Percentiles rank a stretch among this genome's conserved stretches.
Evolutionary conservation across 495 filamentous ascomycete genomes (phyloP).

Genomic region (Echria macrotheca): DNA sequence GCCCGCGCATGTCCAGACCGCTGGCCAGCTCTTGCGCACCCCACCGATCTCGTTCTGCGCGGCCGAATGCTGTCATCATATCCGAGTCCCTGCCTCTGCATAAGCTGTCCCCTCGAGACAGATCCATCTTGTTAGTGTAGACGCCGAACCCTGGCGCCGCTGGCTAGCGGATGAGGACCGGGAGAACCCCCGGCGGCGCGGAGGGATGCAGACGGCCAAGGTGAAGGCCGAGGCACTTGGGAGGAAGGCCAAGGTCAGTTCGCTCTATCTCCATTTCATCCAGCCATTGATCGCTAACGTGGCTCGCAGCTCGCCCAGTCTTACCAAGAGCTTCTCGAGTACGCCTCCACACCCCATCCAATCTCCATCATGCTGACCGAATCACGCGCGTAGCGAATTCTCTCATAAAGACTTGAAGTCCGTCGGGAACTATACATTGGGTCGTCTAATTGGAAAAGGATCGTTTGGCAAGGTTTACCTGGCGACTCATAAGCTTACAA

Average conservation of each 20-base stretch:
- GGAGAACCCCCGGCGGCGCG: conserved; percentile 16
- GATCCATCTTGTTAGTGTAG: too few relatives aligned
- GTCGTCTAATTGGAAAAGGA: conserved; percentile 89
- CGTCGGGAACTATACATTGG: conserved; percentile 92
- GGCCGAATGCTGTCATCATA: too few relatives aligned
- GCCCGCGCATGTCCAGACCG: background rate
- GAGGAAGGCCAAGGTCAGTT: conserved; percentile 84
- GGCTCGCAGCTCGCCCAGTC: conserved; percentile 78
- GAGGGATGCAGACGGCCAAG: conserved; percentile 57
- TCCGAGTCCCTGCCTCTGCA: too few relatives aligned
- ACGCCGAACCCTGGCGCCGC: too few relatives aligned
- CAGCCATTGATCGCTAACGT: too few relatives aligned
- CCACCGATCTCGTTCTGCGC: too few relatives aligned
- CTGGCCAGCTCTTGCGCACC: background rate
- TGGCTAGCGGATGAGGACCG: conserved; percentile 24
- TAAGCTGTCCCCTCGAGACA: too few relatives aligned
- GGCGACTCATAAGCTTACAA: conserved; percentile 93
- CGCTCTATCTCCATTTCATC: conserved; percentile 5
- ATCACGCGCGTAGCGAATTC: conserved; percentile 68
- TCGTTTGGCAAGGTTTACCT: conserved; percentile 98
- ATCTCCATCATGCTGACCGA: conserved; percentile 16
- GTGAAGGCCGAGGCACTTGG: conserved; percentile 82
- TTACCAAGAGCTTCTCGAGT: conserved; percentile 94
- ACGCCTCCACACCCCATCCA: conserved; percentile 31
- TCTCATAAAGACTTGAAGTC: conserved; percentile 82